Evolutionary conservation across 371 early-diverging fungal species (phyloP), one percentile per base, ranked within the genome.

Genomic region (Funneliformis caledonium): DNA sequence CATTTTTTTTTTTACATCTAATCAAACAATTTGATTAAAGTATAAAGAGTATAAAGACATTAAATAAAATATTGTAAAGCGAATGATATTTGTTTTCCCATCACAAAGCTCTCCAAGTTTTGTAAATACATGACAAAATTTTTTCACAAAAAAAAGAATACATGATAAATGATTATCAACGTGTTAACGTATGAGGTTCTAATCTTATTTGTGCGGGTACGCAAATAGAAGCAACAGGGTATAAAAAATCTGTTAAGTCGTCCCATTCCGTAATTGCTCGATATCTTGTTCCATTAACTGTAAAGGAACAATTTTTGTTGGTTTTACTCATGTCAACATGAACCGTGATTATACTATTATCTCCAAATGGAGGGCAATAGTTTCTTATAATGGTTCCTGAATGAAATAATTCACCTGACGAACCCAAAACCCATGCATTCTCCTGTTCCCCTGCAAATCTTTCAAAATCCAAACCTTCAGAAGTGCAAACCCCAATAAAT

Each of bases 401-500:
- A 56, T 68, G 19, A 14, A 22, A 68, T 31, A 37, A 42, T 42
- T 2, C 6, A 9, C 78, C 67, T 7, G 48, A 16, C 14, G 50
- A 50, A 52, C 62, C 48, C 50, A 68, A 19, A 9, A 68, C 69
- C 61, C 64, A 68, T 16, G 45, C 64, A 50, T 50, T 26, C 45
- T 52, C 37, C 50, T 19, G 37, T 16, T 48, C 42, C 31, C 69
- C 69, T 50, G 52, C 19, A 31, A 42, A 78, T 43, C 11, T 62
- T 16, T 26, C 16, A 37, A 68, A 68, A 69, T 78, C 37, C 12
- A 22, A 33, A 16, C 43, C 16, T 78, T 78, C 52, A 12, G 5
- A 19, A 31, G 50, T 52, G 22, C 59, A 56, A 8, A 78, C 42
- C 16, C 78, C 78, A 14, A 78, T 78, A 10, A 50, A 78, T 9